Evolutionary conservation across 352 stramenopile genomes (phyloP), one percentile per base, ranked within the genome.

Genomic region (Blastocystis sp.): DNA sequence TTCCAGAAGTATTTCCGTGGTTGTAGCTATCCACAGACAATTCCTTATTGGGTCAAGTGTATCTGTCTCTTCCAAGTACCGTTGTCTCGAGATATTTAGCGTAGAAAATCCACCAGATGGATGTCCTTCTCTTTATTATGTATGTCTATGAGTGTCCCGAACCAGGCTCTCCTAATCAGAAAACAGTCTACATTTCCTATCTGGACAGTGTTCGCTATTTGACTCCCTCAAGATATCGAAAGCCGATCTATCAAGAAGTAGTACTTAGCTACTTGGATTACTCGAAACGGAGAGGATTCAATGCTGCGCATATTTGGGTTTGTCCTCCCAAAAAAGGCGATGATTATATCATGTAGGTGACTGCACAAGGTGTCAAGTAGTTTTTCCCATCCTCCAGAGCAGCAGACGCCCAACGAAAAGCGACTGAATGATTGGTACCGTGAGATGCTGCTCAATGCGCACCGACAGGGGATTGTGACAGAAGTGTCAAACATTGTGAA

Each of bases 111-210:
- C 96, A 99, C 90, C 96, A 96, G 41, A 97, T 99, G 18, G 98
- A 98, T 90, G 96, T 99, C 4, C 95, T 99, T 82, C 91, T 99
- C 0, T 99, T 99, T 91, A 97, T 96, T 56, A 98, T 99, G 91
- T 99, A 99, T 90, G 96, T 99, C 8, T 98, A 99, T 90, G 97
- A 99, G 90, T 98, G 99, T 89, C 95, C 98, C 87, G 95, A 97
- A 82, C 96, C 98, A 92, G 93, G 96, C 3, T 87, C 93, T 43
- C 97, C 96, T 61, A 99, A 99, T 91, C 92, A 94, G 15, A 93
- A 96, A 1, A 94, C 94, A 20, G 94, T 98, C 43, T 98, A 98
- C 92, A 96, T 99, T 68, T 98, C 96, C 43, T 99, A 99, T 91
- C 92, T 99, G 73, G 98, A 99, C 91, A 88, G 77, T 43, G 96